Base-by-base conservation (phyloP, 2,329 filamentous ascomycete genomes). In the Teratosphaeria destructans region DNA sequence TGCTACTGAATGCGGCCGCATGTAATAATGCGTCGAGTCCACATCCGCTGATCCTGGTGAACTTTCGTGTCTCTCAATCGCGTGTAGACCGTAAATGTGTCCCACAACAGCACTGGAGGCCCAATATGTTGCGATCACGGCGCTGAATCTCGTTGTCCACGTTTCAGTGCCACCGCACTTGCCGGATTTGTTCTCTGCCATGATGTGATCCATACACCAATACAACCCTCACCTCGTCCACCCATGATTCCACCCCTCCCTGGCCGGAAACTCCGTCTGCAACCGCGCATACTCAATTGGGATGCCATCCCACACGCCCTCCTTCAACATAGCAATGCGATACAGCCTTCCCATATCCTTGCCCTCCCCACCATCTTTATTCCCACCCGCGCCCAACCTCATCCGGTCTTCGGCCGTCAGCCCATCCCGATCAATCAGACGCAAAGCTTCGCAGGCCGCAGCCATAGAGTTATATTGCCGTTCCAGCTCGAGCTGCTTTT, bases 251-350 rank as follows among this genome's bases (percentile, higher is more conserved):
- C 93, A 99, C n/a, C 90, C 84, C 66, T 87, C 84, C 70, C 81
- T 81, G 0, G 81, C 79, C 6, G 93, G 93, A 56, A 84, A 90
- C 71, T 97, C 93, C 35, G 89, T 93, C 81, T 96, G 88, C 63
- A 84, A 79, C 65, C 89, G 79, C 32, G 88, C 88, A 79, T 96
- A 96, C 80, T 99, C 94, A 69, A 97, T 92, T 14, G 94, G 94
- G 60, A 96, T 81, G 61, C 85, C 84, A 57, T 85, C 81, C 78
- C 88, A 96, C 19, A 95, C 79, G 6, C 89, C 89, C 75, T 88
- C 88, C 85, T 96, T 97, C 76, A 89, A 85, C 87, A 96, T 90
- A 1, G 92, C 90, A 63, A 90, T 85, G 8, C 92, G 80, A 77
- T 92, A 99, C 70, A 99, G 73, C 68, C 88, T 85, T 0, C 89